phyloP scores from a whole-genome alignment of 2,329 filamentous ascomycete species.

The Pseudocercospora crystallina region DNA sequence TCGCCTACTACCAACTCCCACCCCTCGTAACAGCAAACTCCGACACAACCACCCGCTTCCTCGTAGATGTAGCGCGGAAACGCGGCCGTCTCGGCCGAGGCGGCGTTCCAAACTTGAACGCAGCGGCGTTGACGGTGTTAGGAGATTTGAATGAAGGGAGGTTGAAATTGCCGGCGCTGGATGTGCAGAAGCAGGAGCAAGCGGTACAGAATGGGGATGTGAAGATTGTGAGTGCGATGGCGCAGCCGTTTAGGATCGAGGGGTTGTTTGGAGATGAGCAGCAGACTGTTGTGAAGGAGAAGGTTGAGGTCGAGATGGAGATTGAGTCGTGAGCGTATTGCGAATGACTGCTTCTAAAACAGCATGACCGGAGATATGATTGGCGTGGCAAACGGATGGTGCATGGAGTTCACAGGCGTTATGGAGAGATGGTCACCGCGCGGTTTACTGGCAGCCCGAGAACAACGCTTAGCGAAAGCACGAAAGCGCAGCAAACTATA shows the following conservation, averaged over 20 bases:
- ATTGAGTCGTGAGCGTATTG: constrained; percentile 17
- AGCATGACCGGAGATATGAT: too few species aligned
- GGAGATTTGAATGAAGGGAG: constrained; percentile 96
- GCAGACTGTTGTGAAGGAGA: constrained; percentile 18
- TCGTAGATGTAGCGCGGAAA: constrained; percentile 93
- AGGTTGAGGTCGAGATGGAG: constrained; percentile 27
- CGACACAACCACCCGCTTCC: constrained; percentile 83
- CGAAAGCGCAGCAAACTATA: too few species aligned
- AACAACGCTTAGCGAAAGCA: too few species aligned
- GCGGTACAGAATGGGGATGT: constrained; percentile 63
- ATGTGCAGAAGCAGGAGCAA: constrained; percentile 30
- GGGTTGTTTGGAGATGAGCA: constrained; percentile 76
- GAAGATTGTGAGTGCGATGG: constrained; percentile 88
- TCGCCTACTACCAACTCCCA: constrained; percentile 80
- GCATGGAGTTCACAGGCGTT: too few species aligned
- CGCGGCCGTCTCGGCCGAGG: constrained; percentile 84
- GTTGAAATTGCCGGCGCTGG: constrained; percentile 54
- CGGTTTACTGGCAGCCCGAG: too few species aligned
- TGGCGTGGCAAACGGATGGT: too few species aligned
- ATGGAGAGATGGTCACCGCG: too few species aligned
- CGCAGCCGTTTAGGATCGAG: constrained; percentile 91
- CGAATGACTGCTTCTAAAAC: too few species aligned
- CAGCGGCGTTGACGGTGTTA: constrained; percentile 88
- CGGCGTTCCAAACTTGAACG: constrained; percentile 82
- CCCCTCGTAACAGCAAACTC: constrained; percentile 68